phyloP scores from a whole-genome alignment of 176 grass and related monocot genomes.

The Lolium perenne region DNA sequence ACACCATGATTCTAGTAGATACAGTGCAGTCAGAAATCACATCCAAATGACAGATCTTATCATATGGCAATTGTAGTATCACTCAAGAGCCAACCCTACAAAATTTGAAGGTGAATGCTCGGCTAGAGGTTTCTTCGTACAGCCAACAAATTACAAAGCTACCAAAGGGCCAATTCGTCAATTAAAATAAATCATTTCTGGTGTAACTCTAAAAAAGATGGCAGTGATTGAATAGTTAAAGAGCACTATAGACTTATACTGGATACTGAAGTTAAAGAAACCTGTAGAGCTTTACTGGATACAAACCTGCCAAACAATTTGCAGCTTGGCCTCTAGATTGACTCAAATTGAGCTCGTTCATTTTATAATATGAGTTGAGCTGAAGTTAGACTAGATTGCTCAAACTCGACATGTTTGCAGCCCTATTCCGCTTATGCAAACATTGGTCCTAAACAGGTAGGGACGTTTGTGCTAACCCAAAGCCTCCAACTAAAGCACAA shows the following conservation, averaged over 20 bases:
- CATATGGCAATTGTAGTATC: background rate
- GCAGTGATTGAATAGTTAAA: background rate
- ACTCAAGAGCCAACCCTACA: background rate
- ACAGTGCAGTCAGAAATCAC: constrained; percentile 8
- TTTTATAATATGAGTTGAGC: background rate
- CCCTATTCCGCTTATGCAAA: background rate
- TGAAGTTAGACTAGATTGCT: background rate
- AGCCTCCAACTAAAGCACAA: constrained; percentile 25
- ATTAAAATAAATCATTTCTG: constrained; percentile 1
- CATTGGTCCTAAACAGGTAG: constrained; percentile 1
- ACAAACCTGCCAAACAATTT: background rate
- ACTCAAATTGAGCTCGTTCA: background rate
- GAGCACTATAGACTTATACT: background rate
- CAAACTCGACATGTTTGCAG: background rate
- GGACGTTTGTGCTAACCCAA: background rate
- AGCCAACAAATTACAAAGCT: background rate
- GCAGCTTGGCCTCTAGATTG: background rate
- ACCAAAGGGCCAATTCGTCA: background rate
- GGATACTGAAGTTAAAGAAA: too few species aligned
- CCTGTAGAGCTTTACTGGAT: too few species aligned
- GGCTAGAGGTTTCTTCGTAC: background rate
- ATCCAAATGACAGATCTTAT: background rate
- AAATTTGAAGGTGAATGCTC: constrained; percentile 13
- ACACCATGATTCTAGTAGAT: background rate
- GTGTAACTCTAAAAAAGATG: background rate